Percentiles rank a stretch among this genome's conserved stretches.
Evolutionary conservation across 192 early-diverging fungal species (phyloP).

Genomic region (Linnemannia hyalina): DNA sequence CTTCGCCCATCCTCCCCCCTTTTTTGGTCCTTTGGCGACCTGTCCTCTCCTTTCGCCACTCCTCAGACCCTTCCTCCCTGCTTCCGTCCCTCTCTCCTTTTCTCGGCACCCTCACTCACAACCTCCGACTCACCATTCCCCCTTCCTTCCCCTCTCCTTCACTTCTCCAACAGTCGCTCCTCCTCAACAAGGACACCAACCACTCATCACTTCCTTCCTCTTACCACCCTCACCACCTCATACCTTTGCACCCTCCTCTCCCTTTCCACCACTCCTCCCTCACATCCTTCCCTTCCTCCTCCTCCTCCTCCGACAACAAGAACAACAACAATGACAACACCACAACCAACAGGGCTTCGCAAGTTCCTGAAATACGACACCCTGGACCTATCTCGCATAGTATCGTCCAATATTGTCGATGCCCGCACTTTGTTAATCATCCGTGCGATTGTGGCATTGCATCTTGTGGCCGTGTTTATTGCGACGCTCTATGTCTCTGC

Average conservation of each 20-base stretch:
- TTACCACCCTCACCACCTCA: not conserved
- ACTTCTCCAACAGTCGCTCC: not conserved
- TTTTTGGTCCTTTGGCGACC: not conserved
- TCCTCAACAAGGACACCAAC: no score
- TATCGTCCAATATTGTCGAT: constrained; percentile 43
- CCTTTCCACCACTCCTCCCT: not conserved
- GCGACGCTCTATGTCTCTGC: constrained; percentile 52
- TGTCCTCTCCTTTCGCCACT: not conserved
- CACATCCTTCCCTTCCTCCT: not conserved
- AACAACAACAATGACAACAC: not conserved
- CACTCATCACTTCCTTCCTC: not conserved
- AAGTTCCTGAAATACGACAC: constrained; percentile 34
- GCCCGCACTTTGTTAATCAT: constrained; percentile 20
- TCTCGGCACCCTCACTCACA: not conserved
- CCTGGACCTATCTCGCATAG: constrained; percentile 26
- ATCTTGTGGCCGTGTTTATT: constrained; percentile 42
- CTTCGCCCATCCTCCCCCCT: not conserved
- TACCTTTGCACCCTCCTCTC: no score
- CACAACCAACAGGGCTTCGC: constrained; percentile 1
- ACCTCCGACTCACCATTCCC: not conserved
- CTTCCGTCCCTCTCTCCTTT: not conserved
- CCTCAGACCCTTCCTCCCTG: not conserved
- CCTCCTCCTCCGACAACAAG: not conserved
- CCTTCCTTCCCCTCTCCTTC: not conserved
- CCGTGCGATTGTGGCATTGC: constrained; percentile 26